These are phyloP conservation scores for Setomelanomma holmii DNA, from an alignment of 2,329 filamentous ascomycete species.

Conservation along the genomic window DNA sequence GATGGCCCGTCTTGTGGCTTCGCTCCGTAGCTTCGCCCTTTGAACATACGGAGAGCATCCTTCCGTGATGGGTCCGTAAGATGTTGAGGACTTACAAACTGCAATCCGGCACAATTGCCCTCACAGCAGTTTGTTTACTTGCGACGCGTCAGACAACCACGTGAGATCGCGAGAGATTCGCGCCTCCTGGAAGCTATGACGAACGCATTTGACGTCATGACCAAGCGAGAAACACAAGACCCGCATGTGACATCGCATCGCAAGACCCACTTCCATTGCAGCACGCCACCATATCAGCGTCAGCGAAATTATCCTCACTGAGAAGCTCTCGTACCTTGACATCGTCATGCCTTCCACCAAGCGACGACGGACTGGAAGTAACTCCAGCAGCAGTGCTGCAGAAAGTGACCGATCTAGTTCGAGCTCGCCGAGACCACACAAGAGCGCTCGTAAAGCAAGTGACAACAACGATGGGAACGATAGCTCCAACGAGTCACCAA, in stretches of 20 bases:
- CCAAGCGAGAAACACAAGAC: background rate
- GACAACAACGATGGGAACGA: background rate
- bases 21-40: too few relatives aligned
- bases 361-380: constrained; percentile 10
- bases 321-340: too few relatives aligned
- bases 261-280: too few relatives aligned
- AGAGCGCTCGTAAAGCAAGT: background rate
- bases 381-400: constrained; percentile 6
- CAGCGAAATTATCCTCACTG: too few relatives aligned
- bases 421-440: background rate
- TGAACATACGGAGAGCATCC: too few relatives aligned
- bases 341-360: constrained; percentile 19
- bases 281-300: too few relatives aligned
- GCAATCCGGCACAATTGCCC: too few relatives aligned
- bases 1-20: too few relatives aligned
- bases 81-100: too few relatives aligned
- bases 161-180: constrained; percentile 14
- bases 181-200: constrained; percentile 12
- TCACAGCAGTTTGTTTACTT: too few relatives aligned
- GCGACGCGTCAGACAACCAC: background rate
- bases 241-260: too few relatives aligned
- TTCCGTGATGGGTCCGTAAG: too few relatives aligned
- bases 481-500: background rate
- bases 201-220: constrained; percentile 17
- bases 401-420: background rate